Evolutionary conservation across 345 rosid species (phyloP).

Genomic region (Trapa bicornis): DNA sequence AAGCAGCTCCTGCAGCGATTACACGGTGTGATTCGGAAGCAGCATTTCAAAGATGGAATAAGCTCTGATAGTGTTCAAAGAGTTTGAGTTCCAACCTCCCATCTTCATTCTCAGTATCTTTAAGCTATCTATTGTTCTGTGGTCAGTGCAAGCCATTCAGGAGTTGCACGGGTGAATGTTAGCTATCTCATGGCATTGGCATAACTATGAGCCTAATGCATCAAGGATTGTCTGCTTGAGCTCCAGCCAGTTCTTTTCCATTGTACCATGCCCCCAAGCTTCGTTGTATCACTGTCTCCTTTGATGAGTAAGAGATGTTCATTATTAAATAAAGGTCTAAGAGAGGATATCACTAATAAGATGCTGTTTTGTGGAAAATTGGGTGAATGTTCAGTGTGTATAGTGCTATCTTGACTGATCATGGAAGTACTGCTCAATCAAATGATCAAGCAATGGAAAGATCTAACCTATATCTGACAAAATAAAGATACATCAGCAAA

Average conservation of each 20-base stretch:
- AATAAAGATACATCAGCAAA: too few species aligned
- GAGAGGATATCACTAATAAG: too few species aligned
- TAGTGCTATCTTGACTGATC: too few species aligned
- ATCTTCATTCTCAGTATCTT: not conserved
- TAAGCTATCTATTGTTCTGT: not conserved
- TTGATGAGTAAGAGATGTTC: too few species aligned
- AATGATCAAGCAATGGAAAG: too few species aligned
- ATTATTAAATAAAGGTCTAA: too few species aligned
- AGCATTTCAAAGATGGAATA: constrained; percentile 29
- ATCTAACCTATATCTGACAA: too few species aligned
- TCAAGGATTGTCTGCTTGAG: not conserved
- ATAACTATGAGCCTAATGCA: not conserved
- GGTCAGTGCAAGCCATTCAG: not conserved
- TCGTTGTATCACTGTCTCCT: not conserved
- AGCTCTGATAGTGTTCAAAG: constrained; percentile 10
- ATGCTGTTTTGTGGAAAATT: too few species aligned
- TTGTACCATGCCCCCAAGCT: not conserved
- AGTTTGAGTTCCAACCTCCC: not conserved
- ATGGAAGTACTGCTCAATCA: too few species aligned
- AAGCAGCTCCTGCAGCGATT: constrained; percentile 58
- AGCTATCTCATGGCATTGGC: not conserved
- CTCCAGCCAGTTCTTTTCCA: not conserved
- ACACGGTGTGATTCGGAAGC: constrained; percentile 41
- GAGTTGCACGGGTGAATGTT: not conserved
- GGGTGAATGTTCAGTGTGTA: too few species aligned